phyloP scores from a whole-genome alignment of 805 yeast genomes.

The Saturnispora dispora region DNA sequence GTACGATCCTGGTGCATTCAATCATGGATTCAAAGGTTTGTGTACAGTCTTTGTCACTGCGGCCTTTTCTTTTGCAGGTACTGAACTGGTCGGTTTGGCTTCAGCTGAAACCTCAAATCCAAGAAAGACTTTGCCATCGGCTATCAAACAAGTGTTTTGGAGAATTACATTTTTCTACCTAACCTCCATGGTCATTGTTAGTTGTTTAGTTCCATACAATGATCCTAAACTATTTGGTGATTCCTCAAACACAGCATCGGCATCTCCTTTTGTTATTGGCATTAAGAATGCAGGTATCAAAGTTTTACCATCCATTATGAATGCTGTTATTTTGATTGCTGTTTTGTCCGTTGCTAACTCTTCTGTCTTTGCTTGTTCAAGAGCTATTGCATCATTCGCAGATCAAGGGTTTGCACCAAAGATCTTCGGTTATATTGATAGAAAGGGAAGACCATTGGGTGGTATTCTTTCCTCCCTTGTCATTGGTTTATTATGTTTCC shows the following conservation, averaged over 20 bases:
- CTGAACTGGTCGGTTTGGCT: conserved; percentile 52
- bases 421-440: conserved; percentile 58
- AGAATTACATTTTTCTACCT: conserved; percentile 49
- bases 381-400: conserved; percentile 60
- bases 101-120: conserved; percentile 55
- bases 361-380: conserved; percentile 63
- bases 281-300: conserved; percentile 51
- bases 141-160: conserved; percentile 55
- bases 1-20: conserved; percentile 48
- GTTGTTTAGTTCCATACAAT: conserved; percentile 49
- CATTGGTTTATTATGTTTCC: conserved; percentile 51
- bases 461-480: conserved; percentile 49
- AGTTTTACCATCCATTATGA: conserved; percentile 63
- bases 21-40: conserved; percentile 45
- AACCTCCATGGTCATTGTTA: conserved; percentile 37
- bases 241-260: conserved; percentile 41
- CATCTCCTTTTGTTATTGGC: conserved; percentile 74
- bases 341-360: conserved; percentile 73
- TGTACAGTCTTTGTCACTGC: conserved; percentile 55
- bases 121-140: conserved; percentile 48
- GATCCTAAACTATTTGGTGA: conserved; percentile 38
- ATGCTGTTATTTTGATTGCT: conserved; percentile 63
- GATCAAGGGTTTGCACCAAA: conserved; percentile 63
- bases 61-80: conserved; percentile 54
- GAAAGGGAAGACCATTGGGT: conserved; percentile 67